Evolutionary conservation across 1,284 basidiomycete genomes (phyloP), one percentile per base, ranked within the genome.

Genomic region (Hymenochaete sp.): DNA sequence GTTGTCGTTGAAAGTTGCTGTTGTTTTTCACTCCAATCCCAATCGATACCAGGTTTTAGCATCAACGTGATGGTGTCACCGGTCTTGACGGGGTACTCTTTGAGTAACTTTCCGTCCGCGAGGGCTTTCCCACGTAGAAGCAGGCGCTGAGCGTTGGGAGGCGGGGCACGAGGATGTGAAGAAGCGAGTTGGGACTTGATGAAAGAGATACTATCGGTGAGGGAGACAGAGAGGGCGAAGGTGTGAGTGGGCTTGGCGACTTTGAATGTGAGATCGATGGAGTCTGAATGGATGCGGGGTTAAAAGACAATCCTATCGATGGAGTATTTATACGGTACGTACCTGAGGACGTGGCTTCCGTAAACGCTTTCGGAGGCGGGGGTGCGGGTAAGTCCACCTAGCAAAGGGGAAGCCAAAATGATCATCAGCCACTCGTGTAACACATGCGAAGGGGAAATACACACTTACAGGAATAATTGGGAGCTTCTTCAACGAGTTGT

Each of bases 41-140:
- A 83, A 25, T 74, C 67, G 51, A 73, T 71, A 24, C 81, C 81
- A 3, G 87, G 77, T 60, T 90, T 93, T 59, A 88, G 66, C 70
- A 92, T 81, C 38, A 97, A 70, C 61, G 84, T 91, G 54, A 95
- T 68, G 21, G 78, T 82, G 51, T 86, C 79, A 11, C 84, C 86
- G 56, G 82, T 75, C 56, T 80, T 77, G 55, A 93, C 72, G 54
- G 68, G 76, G 67, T 95, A 97, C 61, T 96, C 93, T 59, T 83
- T 82, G 33, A 96, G 66, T 4, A 97, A 75, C 61, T 92, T 93
- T 31, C 66, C 68, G 65, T 95, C 92, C 19, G 77, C 80, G 51
- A 96, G 75, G 0, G 85, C 90, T 62, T 97, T 97, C 48, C 93
- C 93, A 64, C 93, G 95, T 48, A 93, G 72, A 7, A 97, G 69